A percentile compares a stretch with the other conserved stretches of the same genome.
These are phyloP conservation scores for Wickerhamomyces kurtzmanii DNA, from an alignment of 805 yeast genomes.

Conservation along the genomic window DNA sequence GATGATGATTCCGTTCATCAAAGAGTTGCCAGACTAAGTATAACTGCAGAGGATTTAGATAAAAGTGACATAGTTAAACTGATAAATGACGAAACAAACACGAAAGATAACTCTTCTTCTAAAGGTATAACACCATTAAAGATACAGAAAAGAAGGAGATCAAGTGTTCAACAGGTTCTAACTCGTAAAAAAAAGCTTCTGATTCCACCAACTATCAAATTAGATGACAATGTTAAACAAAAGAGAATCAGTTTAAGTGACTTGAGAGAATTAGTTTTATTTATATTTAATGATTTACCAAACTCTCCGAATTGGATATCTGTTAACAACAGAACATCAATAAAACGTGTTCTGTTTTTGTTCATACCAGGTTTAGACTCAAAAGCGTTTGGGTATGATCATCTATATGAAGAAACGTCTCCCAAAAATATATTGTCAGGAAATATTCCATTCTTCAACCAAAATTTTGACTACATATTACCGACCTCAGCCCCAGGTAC, in stretches of 20 bases:
- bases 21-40: no score
- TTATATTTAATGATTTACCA: constrained; percentile 28
- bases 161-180: constrained; percentile 11
- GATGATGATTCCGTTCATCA: no score
- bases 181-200: constrained; percentile 16
- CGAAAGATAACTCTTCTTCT: no score
- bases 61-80: no score
- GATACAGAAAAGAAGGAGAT: constrained; percentile 14
- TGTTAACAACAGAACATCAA: constrained; percentile 33
- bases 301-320: constrained; percentile 39
- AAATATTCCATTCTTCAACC: constrained; percentile 22
- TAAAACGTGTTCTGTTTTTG: constrained; percentile 47
- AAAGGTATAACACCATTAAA: not conserved
- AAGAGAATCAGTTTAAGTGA: constrained; percentile 25
- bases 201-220: constrained; percentile 22
- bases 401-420: constrained; percentile 8
- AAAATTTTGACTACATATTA: constrained; percentile 30
- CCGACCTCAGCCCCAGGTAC: constrained; percentile 63
- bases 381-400: constrained; percentile 28
- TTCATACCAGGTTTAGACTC: constrained; percentile 56
- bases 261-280: constrained; percentile 35
- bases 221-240: constrained; percentile 18
- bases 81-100: no score
- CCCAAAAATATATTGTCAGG: constrained; percentile 3
- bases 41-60: no score